These are phyloP conservation scores for Microcyclospora pomicola DNA, from an alignment of 2,329 filamentous ascomycete genomes.

Conservation along the genomic window DNA sequence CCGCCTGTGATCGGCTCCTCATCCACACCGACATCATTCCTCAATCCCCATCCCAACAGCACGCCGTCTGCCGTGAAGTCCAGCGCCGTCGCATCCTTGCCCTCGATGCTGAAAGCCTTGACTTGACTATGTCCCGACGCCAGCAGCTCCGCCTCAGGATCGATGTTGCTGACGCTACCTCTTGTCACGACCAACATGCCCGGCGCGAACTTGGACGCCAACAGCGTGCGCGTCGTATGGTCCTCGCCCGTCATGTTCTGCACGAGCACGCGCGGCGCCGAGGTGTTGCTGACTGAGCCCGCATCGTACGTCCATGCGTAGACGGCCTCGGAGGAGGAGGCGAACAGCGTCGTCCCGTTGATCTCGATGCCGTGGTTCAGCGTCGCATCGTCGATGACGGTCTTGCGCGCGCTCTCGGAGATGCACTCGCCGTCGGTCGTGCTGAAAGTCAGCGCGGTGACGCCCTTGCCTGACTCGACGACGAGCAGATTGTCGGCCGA, in stretches of 20 bases:
- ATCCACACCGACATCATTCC: constrained; percentile 59
- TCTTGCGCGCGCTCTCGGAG: constrained; percentile 9
- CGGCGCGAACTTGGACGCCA: constrained; percentile 42
- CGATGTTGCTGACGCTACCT: constrained; percentile 51
- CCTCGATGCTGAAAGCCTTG: constrained; percentile 44
- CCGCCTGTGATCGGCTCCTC: constrained; percentile 42
- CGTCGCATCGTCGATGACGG: constrained; percentile 18
- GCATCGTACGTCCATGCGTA: constrained; percentile 51
- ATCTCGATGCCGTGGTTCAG: constrained; percentile 38
- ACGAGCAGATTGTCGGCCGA: constrained; percentile 35
- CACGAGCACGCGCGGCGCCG: constrained; percentile 41
- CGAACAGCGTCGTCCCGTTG: constrained; percentile 39
- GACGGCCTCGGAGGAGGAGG: constrained; percentile 44
- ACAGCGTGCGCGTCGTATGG: constrained; percentile 53
- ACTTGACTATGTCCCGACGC: constrained; percentile 51
- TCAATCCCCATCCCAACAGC: constrained; percentile 51
- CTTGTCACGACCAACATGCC: constrained; percentile 50
- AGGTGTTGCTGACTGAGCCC: constrained; percentile 25
- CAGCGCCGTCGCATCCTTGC: constrained; percentile 25
- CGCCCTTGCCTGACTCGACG: constrained; percentile 26
- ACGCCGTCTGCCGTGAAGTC: constrained; percentile 39
- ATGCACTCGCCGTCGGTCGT: constrained; percentile 14
- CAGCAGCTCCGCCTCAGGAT: constrained; percentile 38
- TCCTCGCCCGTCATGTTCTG: constrained; percentile 47
- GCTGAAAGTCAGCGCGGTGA: constrained; percentile 13